Evolutionary conservation across 768 basidiomycete species (phyloP).

Genomic region (Suillus placidus): DNA sequence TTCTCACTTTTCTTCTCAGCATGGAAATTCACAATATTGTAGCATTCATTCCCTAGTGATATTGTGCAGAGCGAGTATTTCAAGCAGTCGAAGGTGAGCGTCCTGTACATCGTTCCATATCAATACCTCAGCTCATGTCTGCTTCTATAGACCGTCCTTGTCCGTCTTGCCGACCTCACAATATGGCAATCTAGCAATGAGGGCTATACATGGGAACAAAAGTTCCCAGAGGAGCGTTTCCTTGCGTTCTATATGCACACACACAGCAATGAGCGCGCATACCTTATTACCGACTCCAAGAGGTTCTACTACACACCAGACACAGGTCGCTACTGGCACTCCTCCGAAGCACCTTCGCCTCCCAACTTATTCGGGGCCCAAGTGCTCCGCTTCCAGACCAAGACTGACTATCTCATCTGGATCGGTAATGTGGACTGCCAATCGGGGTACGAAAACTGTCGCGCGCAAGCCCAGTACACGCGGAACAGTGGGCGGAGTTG

Average conservation of each 20-base stretch:
- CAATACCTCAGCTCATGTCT: constrained; percentile 3
- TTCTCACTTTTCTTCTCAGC: neutral
- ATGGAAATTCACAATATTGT: constrained; percentile 3
- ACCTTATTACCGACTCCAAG: constrained; percentile 73
- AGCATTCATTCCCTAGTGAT: constrained; percentile 69
- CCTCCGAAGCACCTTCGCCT: constrained; percentile 56
- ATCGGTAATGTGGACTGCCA: constrained; percentile 75
- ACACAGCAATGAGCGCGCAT: constrained; percentile 82
- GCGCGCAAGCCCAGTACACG: constrained; percentile 74
- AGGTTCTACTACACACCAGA: constrained; percentile 82
- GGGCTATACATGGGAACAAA: constrained; percentile 86
- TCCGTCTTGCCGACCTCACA: constrained; percentile 71
- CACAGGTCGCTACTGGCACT: constrained; percentile 73
- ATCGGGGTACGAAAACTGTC: constrained; percentile 55
- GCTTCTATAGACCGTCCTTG: constrained; percentile 69
- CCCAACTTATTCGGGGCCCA: constrained; percentile 81
- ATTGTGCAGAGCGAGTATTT: constrained; percentile 85
- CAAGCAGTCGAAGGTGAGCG: constrained; percentile 66
- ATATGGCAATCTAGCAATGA: constrained; percentile 97
- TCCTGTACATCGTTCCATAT: neutral
- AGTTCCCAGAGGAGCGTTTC: constrained; percentile 63
- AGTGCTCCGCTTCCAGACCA: constrained; percentile 88
- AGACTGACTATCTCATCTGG: constrained; percentile 87
- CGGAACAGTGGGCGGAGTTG: constrained; percentile 80
- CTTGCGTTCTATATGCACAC: constrained; percentile 86